phyloP scores from a whole-genome alignment of 441 rosid species.

The Mallotus japonicus region DNA sequence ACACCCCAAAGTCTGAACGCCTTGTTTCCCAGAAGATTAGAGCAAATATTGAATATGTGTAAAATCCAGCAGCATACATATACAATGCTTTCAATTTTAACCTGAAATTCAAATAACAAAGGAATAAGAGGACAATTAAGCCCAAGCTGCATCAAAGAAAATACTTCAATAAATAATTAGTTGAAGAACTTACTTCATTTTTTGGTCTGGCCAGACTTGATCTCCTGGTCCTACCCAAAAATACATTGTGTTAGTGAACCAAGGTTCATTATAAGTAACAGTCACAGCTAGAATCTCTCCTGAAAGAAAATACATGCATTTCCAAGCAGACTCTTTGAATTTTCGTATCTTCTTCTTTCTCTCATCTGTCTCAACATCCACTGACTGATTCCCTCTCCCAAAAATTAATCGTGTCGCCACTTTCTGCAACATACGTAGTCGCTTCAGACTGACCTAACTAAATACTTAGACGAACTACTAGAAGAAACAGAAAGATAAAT shows the following conservation, averaged over 20 bases:
- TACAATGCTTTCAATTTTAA: constrained; percentile 73
- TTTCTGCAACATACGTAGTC: constrained; percentile 52
- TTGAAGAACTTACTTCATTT: constrained; percentile 62
- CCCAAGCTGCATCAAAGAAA: neutral
- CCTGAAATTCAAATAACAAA: constrained; percentile 40
- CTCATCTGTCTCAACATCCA: constrained; percentile 41
- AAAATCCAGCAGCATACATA: constrained; percentile 95
- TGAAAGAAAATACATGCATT: constrained; percentile 78
- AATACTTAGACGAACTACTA: constrained; percentile 6
- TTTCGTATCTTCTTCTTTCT: constrained; percentile 65
- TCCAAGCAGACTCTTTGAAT: constrained; percentile 99
- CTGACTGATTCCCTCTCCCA: constrained; percentile 42
- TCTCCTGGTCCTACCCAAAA: constrained; percentile 95
- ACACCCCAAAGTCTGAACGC: constrained; percentile 94
- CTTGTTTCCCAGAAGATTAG: constrained; percentile 93
- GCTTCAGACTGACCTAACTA: constrained; percentile 25
- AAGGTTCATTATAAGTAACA: constrained; percentile 81
- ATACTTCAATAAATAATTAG: neutral
- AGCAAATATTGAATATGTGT: constrained; percentile 93
- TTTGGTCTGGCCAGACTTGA: constrained; percentile 93
- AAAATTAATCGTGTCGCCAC: constrained; percentile 58
- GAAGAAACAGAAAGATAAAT: neutral
- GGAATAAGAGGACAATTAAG: constrained; percentile 11
- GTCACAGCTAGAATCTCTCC: constrained; percentile 68
- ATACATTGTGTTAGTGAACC: constrained; percentile 68